phyloP scores from a whole-genome alignment of 106 monocot genomes.

The Ottelia alismoides region DNA sequence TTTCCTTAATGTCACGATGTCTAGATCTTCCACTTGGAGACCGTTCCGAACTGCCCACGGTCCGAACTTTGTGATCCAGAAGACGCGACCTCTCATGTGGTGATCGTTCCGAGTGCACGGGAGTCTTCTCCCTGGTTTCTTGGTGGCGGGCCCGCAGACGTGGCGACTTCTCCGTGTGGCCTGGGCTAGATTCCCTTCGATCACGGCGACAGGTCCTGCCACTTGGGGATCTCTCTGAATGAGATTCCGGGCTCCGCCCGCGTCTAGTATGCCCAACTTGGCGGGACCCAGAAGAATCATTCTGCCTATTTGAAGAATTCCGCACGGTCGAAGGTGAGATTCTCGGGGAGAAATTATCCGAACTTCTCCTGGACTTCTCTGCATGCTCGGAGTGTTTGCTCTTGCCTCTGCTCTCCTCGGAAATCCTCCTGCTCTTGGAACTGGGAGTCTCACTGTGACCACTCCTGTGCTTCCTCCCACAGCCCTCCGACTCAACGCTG shows the following conservation, averaged over 20 bases:
- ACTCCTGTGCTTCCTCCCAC: slow-evolving; percentile 23
- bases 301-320: slow-evolving; percentile 32
- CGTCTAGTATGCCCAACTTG: slow-evolving; percentile 27
- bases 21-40: slow-evolving; percentile 14
- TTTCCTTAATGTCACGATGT: slow-evolving; percentile 16
- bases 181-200: slow-evolving; percentile 42
- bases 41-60: slow-evolving; percentile 14
- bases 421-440: slow-evolving; percentile 43
- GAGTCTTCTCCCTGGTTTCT: slow-evolving; percentile 26
- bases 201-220: slow-evolving; percentile 26
- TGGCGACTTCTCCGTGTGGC: slow-evolving; percentile 26
- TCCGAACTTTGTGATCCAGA: slow-evolving; percentile 25
- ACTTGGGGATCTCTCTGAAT: slow-evolving; percentile 18
- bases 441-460: slow-evolving; percentile 26
- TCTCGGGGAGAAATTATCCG: slow-evolving; percentile 20
- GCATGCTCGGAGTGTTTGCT: slow-evolving; percentile 9
- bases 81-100: slow-evolving; percentile 29
- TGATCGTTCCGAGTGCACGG: slow-evolving; percentile 18
- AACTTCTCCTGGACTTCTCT: slow-evolving; percentile 29
- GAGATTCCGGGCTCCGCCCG: slow-evolving; percentile 28
- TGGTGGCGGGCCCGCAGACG: slow-evolving; percentile 14
- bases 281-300: slow-evolving; percentile 17
- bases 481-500: slow-evolving; percentile 20
- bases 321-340: slow-evolving; percentile 14
- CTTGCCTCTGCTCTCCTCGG: slow-evolving; percentile 30